Conservation (phyloP, 2,329 filamentous ascomycete genomes). For the Graphilbum fragrans region DNA sequence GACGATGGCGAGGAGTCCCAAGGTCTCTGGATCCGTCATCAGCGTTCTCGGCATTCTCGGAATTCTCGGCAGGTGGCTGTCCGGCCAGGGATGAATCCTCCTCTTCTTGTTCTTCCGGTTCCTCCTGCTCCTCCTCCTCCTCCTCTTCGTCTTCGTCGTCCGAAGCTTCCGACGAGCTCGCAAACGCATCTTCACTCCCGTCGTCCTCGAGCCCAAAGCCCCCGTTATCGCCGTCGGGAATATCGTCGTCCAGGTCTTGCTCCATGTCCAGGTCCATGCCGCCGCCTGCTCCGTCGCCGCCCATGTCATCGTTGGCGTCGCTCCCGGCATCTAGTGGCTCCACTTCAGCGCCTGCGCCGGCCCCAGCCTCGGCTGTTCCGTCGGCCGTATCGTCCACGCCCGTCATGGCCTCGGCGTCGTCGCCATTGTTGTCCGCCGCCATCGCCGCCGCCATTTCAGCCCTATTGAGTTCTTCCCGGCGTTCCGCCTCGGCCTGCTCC, state of each 20-base stretch:
- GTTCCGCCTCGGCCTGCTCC: conserved; percentile 66
- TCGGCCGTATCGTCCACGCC: conserved; percentile 31
- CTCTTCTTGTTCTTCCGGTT: conserved; percentile 6
- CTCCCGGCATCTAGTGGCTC: conserved; percentile 29
- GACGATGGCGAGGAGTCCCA: too few species aligned
- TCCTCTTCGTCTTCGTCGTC: conserved; percentile 29
- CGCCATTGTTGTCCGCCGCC: conserved; percentile 54
- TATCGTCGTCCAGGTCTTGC: conserved; percentile 59
- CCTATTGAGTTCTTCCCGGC: conserved; percentile 53
- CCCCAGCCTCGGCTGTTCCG: conserved; percentile 6
- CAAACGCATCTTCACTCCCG: conserved; percentile 18
- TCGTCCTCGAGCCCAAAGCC: conserved; percentile 38
- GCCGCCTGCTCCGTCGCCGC: conserved; percentile 21
- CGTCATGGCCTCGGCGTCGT: conserved; percentile 83
- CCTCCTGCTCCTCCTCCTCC: conserved; percentile 24
- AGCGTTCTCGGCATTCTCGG: too few species aligned
- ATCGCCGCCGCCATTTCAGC: conserved; percentile 22
- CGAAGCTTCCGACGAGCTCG: conserved; percentile 17
- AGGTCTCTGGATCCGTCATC: too few species aligned
- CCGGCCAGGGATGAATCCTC: background rate
- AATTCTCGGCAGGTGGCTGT: too few species aligned
- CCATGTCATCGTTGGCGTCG: conserved; percentile 19
- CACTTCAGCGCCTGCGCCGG: conserved; percentile 56
- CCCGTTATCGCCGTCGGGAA: conserved; percentile 51
- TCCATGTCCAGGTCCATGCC: conserved; percentile 33